A percentile compares a stretch with the other conserved stretches of the same genome.
These are phyloP conservation scores for Pyrenochaeta sp. DNA, from an alignment of 2,329 filamentous ascomycete species.

Conservation along the genomic window DNA sequence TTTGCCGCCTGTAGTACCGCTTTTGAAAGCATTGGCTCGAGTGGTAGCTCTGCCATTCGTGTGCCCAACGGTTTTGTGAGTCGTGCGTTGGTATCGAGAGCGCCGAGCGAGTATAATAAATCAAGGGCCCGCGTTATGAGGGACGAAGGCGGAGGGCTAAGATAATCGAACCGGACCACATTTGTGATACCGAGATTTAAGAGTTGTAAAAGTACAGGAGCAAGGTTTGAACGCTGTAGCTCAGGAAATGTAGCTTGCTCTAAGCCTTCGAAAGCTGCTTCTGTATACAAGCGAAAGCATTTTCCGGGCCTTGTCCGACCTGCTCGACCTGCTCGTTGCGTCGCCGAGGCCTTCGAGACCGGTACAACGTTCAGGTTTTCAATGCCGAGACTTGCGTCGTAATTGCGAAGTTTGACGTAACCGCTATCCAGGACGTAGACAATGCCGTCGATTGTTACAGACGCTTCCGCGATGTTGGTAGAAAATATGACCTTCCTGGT, in stretches of 20 bases:
- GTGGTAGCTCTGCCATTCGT: conserved; percentile 90
- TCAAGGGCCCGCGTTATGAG: conserved; percentile 87
- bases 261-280: conserved; percentile 72
- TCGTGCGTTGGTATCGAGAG: conserved; percentile 88
- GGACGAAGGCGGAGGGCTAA: conserved; percentile 84
- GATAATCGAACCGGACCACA: conserved; percentile 86
- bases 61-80: conserved; percentile 87
- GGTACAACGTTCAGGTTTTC: conserved; percentile 84
- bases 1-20: conserved; percentile 75
- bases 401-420: conserved; percentile 88
- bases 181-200: conserved; percentile 97
- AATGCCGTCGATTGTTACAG: conserved; percentile 90
- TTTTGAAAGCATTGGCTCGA: conserved; percentile 96
- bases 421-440: conserved; percentile 90
- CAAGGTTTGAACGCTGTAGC: conserved; percentile 90
- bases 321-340: conserved; percentile 87
- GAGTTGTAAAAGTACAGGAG: conserved; percentile 86
- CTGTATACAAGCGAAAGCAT: conserved; percentile 91
- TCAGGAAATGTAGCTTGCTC: conserved; percentile 82
- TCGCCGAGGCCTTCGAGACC: conserved; percentile 90
- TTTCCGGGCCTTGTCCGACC: conserved; percentile 91
- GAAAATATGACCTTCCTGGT: conserved; percentile 91
- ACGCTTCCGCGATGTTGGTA: conserved; percentile 96
- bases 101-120: conserved; percentile 84
- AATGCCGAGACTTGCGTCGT: conserved; percentile 84